Percentiles rank a stretch among this genome's conserved stretches.
Evolutionary conservation across 2,329 filamentous ascomycete genomes (phyloP).

Genomic region (Apiospora hydei): DNA sequence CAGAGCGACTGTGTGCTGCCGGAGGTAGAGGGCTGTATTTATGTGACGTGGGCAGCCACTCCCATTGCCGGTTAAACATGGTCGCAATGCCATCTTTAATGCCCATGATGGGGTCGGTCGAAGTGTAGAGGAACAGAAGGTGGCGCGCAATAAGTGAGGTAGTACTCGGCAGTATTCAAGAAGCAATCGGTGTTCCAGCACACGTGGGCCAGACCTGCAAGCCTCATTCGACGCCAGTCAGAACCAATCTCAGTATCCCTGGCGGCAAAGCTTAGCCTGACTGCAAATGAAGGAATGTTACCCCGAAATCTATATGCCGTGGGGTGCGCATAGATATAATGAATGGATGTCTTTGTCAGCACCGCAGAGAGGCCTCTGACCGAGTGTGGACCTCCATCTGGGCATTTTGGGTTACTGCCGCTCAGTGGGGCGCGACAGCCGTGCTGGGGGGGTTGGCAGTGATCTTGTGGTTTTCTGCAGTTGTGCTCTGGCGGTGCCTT

Average conservation of each 20-base stretch:
- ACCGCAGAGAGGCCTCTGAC: neutral
- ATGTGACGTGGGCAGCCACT: slow-evolving; percentile 21
- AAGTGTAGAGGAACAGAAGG: neutral
- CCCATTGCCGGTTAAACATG: neutral
- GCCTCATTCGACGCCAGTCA: neutral
- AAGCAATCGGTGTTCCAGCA: slow-evolving; percentile 2
- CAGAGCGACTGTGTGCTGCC: neutral
- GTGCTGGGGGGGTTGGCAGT: slow-evolving; percentile 18
- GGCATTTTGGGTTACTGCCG: slow-evolving; percentile 8
- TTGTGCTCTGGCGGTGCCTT: neutral
- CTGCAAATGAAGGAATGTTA: neutral
- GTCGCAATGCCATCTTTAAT: neutral
- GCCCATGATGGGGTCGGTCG: slow-evolving; percentile 7
- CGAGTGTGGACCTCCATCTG: neutral
- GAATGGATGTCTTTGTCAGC: neutral
- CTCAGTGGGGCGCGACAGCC: slow-evolving; percentile 4
- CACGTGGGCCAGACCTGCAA: slow-evolving; percentile 7
- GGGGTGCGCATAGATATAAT: slow-evolving; percentile 11
- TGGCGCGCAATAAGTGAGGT: neutral
- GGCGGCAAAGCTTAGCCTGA: neutral
- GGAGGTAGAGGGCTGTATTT: slow-evolving; percentile 29
- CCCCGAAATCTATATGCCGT: neutral
- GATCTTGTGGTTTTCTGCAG: no score
- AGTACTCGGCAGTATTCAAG: neutral
- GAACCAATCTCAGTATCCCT: neutral